These are phyloP conservation scores for Lactarius quietus DNA, from an alignment of 768 basidiomycete genomes.

Conservation along the genomic window DNA sequence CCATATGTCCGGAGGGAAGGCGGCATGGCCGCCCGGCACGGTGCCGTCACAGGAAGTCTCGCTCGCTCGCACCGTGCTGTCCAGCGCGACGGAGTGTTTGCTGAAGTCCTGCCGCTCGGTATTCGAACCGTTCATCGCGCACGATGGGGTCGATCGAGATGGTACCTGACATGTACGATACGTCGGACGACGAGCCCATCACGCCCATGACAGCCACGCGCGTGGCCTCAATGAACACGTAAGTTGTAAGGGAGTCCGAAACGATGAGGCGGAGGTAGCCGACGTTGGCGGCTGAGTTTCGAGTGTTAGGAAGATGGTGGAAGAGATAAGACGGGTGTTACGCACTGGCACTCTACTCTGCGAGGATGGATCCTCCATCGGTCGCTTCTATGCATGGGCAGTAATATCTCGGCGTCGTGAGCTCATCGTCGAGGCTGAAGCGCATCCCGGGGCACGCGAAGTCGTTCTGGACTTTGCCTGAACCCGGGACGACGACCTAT, in stretches of 20 bases:
- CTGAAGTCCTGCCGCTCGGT: constrained; percentile 66
- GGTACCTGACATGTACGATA: constrained; percentile 53
- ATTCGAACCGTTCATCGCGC: constrained; percentile 57
- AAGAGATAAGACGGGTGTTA: constrained; percentile 10
- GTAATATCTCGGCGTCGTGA: constrained; percentile 53
- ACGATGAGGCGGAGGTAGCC: constrained; percentile 74
- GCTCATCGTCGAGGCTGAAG: constrained; percentile 52
- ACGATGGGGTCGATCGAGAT: constrained; percentile 42
- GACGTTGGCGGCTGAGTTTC: constrained; percentile 58
- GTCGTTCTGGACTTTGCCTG: constrained; percentile 44
- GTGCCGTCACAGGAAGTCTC: constrained; percentile 39
- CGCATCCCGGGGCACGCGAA: constrained; percentile 59
- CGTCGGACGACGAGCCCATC: constrained; percentile 48
- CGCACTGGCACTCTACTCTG: constrained; percentile 63
- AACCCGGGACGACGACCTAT: constrained; percentile 56
- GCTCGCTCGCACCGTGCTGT: constrained; percentile 31
- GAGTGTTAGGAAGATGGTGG: neutral
- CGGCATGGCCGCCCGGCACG: constrained; percentile 49
- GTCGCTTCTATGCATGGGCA: constrained; percentile 52
- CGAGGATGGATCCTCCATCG: constrained; percentile 47
- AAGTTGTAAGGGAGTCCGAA: constrained; percentile 42
- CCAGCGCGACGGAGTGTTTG: constrained; percentile 53
- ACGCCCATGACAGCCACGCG: constrained; percentile 60
- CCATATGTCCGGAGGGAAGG: constrained; percentile 40
- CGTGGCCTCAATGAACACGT: constrained; percentile 64